These are phyloP conservation scores for Panellus pusillus DNA, from an alignment of 768 basidiomycete species.

Conservation along the genomic window DNA sequence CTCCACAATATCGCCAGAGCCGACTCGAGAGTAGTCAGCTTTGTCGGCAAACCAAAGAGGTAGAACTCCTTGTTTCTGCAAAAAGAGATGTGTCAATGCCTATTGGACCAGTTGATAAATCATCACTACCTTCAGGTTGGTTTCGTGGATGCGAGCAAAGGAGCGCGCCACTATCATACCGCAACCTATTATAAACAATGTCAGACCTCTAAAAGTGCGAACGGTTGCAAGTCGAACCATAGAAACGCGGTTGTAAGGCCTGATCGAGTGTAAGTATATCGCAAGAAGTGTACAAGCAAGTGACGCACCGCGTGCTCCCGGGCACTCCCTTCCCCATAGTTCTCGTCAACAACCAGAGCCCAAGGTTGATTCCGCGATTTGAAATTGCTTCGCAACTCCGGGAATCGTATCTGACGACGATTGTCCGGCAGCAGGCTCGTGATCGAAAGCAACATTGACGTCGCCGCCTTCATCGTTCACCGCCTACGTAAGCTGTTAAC, in stretches of 20 bases:
- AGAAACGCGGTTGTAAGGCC: conserved; percentile 94
- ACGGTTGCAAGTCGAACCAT: conserved; percentile 48
- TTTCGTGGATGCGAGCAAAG: conserved; percentile 98
- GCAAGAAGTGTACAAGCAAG: neutral
- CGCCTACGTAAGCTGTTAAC: conserved; percentile 46
- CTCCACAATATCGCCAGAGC: conserved; percentile 77
- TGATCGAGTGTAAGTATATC: neutral
- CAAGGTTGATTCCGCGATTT: conserved; percentile 84
- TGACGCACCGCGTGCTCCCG: conserved; percentile 79
- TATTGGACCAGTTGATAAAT: neutral
- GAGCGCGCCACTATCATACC: conserved; percentile 87
- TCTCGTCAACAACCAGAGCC: conserved; percentile 94
- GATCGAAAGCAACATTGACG: conserved; percentile 89
- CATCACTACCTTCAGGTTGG: conserved; percentile 80
- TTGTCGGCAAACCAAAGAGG: conserved; percentile 96
- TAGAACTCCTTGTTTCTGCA: conserved; percentile 94
- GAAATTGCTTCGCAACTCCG: conserved; percentile 83
- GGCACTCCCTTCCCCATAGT: conserved; percentile 97
- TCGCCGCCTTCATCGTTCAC: conserved; percentile 94
- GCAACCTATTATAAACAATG: conserved; percentile 55
- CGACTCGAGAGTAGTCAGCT: conserved; percentile 81
- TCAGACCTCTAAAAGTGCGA: conserved; percentile 8
- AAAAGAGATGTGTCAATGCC: conserved; percentile 10
- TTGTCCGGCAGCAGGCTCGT: conserved; percentile 46
- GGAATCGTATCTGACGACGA: conserved; percentile 80